These are phyloP conservation scores for Microbotryum lychnidis-dioicae DNA, from an alignment of 1,284 basidiomycete species.

Conservation along the genomic window DNA sequence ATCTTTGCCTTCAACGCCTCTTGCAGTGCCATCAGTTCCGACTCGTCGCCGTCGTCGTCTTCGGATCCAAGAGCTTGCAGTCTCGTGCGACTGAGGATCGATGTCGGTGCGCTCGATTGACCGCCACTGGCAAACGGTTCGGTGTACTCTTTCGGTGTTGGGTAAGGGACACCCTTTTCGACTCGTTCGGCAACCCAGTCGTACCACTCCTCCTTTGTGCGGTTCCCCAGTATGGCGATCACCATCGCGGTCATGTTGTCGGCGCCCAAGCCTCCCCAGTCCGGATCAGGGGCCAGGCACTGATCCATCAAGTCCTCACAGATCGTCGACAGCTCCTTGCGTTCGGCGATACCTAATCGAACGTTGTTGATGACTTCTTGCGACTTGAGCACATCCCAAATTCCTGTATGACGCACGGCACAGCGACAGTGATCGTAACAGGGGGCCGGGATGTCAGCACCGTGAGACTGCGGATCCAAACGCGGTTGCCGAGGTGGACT, in stretches of 20 bases:
- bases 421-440: slow-evolving; percentile 3
- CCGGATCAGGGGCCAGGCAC: slow-evolving; percentile 88
- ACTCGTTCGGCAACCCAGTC: slow-evolving; percentile 81
- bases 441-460: not conserved
- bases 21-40: slow-evolving; percentile 25
- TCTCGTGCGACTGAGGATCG: not conserved
- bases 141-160: slow-evolving; percentile 59
- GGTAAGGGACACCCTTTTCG: slow-evolving; percentile 60
- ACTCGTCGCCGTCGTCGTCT: slow-evolving; percentile 17
- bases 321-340: slow-evolving; percentile 69
- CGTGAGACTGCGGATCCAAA: too few species aligned
- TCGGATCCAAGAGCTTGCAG: slow-evolving; percentile 9
- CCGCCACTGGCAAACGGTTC: slow-evolving; percentile 48
- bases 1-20: slow-evolving; percentile 26
- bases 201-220: slow-evolving; percentile 87
- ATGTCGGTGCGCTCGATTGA: not conserved
- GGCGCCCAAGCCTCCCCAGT: slow-evolving; percentile 89
- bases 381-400: slow-evolving; percentile 94
- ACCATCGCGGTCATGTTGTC: slow-evolving; percentile 99
- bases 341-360: slow-evolving; percentile 71
- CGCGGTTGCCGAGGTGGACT: slow-evolving; percentile 32
- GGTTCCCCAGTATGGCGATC: slow-evolving; percentile 76
- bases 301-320: slow-evolving; percentile 85
- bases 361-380: slow-evolving; percentile 90
- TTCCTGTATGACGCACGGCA: slow-evolving; percentile 52